Base-by-base conservation (phyloP, 305 asterid species). In the Solanum hybrid region DNA sequence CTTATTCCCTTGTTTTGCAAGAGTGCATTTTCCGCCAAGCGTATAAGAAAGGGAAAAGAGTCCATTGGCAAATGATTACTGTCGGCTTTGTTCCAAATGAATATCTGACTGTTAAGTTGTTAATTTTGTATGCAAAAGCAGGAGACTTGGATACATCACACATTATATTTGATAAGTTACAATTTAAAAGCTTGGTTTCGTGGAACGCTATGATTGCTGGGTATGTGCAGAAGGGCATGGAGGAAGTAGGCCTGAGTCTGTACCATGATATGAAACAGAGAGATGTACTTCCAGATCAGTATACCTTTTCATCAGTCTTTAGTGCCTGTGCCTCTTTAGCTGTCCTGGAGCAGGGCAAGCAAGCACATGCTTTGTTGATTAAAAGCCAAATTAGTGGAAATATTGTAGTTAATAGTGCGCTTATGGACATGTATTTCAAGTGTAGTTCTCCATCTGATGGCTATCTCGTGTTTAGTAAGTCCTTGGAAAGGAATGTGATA, bases 351-450 rank as follows among this genome's bases (percentile, higher is more conserved):
- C 97, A 94, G 93, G 99, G 99, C 36, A 95, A 94, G 91, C 98
- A 93, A 92, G 97, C 94, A 76, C 99, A 97, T 90, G 92, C 95
- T 38, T 77, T 94, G 87, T 91, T 94, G 93, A 93, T 95, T 71
- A 97, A 97, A 94, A 92, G 92, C 91, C 96, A 92, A 91, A 92
- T 92, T 69, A 91, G 89, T 24, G 90, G 93, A 79, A 97, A 97
- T 86, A 89, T 96, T 90, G 95, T 97, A 46, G 96, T 97, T 78
- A 93, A 89, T 92, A 95, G 98, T 93, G 96, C 99, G 40, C 96
- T 95, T 66, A 94, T 96, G 95, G 98, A 96, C 92, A 97, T 97
- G 99, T 95, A 97, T 93, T 96, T 97, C 92, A 96, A 96, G 93
- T 97, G 98, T 94, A 97, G 99, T 91, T 93, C 95, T 94, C 97